Base-by-base conservation (phyloP, 306 rosid genomes). In the Oxytropis ochrocephala region DNA sequence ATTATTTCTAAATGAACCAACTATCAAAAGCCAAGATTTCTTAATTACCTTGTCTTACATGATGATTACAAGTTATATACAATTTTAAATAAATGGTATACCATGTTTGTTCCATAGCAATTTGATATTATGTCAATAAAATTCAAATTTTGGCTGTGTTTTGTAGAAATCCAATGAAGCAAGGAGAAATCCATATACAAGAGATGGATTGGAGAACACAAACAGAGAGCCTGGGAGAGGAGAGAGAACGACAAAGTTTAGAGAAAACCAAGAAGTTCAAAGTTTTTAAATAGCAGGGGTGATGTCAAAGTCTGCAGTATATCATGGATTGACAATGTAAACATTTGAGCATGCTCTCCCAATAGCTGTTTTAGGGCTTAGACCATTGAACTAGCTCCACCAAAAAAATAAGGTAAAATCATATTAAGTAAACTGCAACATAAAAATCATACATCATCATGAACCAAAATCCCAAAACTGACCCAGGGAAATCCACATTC, bases 401-500 rank as follows among this genome's bases (percentile, higher is more conserved):
- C 13, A 59, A n/a, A 24, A 24, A 24, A 24, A 21, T 1, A 21
- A 24, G 29, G 3, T 24, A 24, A 24, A 2, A 24, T 24, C 29
- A 24, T 4, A 21, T 29, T n/a, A 67, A 33, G 33, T 13, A 27
- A 30, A 32, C 7, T 16, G 87, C 84, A 36, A 19, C 39, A 67
- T 17, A 2, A 32, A 33, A 6, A 13, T 35, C 4, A 7, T 3
- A 41, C 16, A 51, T 16, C 11, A 11, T 35, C 61, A 19, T 8
- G 19, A 17, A 61, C 50, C 68, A 35, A 36, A 24, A 7, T 4
- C 49, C 50, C 68, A 35, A 36, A 24, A 7, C 4, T 35, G 59
- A 49, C 10, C 30, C 19, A 38, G 6, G 9, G 7, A 24, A 50
- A 18, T 8, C 30, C 56, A 4, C 49, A 1, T 9, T 12, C 35